Base-by-base conservation (phyloP, 495 filamentous ascomycete genomes). In the Rhypophila decipiens region DNA sequence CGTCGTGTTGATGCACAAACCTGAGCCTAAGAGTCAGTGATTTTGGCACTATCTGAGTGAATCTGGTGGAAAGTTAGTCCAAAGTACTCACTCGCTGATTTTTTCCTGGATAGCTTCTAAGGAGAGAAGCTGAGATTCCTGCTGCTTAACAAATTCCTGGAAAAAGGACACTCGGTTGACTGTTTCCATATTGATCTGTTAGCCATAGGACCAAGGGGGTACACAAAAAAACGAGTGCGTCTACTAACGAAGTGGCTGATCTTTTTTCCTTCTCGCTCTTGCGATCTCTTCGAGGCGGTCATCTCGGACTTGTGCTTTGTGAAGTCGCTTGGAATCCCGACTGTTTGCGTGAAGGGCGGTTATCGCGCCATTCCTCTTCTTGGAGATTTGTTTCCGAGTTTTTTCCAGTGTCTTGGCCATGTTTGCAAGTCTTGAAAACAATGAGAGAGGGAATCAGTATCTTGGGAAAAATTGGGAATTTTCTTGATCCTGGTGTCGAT, bases 341-440 rank as follows among this genome's bases (percentile, higher is more conserved):
- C 87, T 93, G 63, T 87, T 86, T 58, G 88, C 83, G 60, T 96
- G 88, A 12, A 96, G 72, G 12, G 82, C 74, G 19, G 78, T 77
- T 41, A 84, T 72, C 13, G 72, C 72, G 13, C 78, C 80, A 41
- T 79, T 78, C 67, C 86, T 86, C 68, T 84, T 84, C 70, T 90
- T 90, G 18, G 79, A 63, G 40, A 95, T 86, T 48, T 87, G 80
- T 70, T 95, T 96, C 46, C 87, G 83, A 31, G 90, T 83, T 56
- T 90, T 95, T 40, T 78, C 65, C 12, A 94, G 61, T 49, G 78
- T 78, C 54, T 83, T 87, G 12, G 87, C 79, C 89, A 95, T 94
- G 20, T 55, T 70, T 65, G 5, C 13, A 39, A 52, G 36, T 13
- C 5, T n/a, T 44, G 22, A 39, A 23, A n/a, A n/a, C n/a, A n/a